A percentile compares a stretch with the other conserved stretches of the same genome.
Conservation (phyloP, 2,329 filamentous ascomycete species). For the Akanthomyces lecanii region DNA sequence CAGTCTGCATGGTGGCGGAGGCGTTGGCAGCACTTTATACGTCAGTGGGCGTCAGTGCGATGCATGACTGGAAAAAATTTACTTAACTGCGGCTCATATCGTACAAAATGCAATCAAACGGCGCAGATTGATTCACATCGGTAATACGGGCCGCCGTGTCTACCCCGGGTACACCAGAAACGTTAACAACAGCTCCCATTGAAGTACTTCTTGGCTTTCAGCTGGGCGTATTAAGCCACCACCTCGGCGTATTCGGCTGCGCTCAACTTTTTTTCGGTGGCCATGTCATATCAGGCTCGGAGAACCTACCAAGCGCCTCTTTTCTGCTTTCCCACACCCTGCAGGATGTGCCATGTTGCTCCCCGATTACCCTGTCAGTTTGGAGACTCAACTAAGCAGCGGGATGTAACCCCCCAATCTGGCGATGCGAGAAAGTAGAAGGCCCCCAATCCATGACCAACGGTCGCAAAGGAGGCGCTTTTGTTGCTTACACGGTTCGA, state of each 20-base stretch:
- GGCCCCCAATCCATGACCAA: background rate
- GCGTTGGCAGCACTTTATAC: background rate
- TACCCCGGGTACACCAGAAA: background rate
- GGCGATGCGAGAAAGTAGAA: background rate
- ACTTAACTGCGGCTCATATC: background rate
- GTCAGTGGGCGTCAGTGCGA: background rate
- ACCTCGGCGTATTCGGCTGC: background rate
- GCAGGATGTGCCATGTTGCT: background rate
- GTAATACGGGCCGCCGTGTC: background rate
- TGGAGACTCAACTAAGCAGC: background rate
- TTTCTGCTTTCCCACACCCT: background rate
- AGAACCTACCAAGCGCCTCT: background rate
- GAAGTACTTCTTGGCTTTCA: background rate
- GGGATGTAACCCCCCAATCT: constrained; percentile 11
- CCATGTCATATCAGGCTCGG: background rate
- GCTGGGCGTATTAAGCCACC: background rate
- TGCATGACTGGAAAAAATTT: background rate
- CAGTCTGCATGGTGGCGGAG: background rate
- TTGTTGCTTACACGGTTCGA: background rate
- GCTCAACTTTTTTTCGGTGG: background rate
- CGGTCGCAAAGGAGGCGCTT: background rate
- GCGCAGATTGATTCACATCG: background rate
- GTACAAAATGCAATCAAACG: background rate
- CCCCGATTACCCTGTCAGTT: background rate
- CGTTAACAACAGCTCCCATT: background rate